These are phyloP conservation scores for Streptanthus diversifolius DNA, from an alignment of 345 rosid species.

Conservation along the genomic window DNA sequence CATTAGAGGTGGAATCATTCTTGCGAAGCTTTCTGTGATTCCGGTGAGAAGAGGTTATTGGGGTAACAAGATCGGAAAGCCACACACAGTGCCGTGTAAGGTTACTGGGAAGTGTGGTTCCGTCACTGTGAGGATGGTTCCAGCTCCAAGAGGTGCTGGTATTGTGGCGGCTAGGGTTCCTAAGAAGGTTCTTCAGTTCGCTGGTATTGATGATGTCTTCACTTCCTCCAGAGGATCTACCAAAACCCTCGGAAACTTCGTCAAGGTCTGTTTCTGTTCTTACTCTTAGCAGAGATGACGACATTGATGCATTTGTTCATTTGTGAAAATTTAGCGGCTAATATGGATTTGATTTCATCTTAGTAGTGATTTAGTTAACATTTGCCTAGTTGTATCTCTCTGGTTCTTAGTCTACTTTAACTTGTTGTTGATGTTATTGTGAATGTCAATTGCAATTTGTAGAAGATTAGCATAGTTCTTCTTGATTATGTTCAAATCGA, in stretches of 20 bases:
- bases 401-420: not conserved
- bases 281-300: not conserved
- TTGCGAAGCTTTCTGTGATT: conserved; percentile 65
- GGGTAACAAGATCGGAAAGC: conserved; percentile 81
- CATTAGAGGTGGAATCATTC: conserved; percentile 57
- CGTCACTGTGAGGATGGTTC: conserved; percentile 70
- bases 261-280: conserved; percentile 38
- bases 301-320: not conserved
- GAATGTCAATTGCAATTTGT: not conserved
- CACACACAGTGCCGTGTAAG: conserved; percentile 73
- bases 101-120: conserved; percentile 77
- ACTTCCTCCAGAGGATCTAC: conserved; percentile 74
- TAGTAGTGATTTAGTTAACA: too few relatives aligned
- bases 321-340: not conserved
- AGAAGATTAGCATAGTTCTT: not conserved
- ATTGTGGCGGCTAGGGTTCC: conserved; percentile 77
- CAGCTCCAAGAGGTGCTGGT: conserved; percentile 74
- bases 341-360: not conserved
- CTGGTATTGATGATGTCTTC: conserved; percentile 77
- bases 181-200: conserved; percentile 70
- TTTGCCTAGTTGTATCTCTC: too few relatives aligned
- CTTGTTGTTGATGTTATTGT: not conserved
- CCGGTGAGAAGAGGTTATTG: conserved; percentile 75
- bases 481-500: not conserved
- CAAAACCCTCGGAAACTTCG: conserved; percentile 76